Conservation (phyloP, 441 rosid species). For the Populus tomentosa region DNA sequence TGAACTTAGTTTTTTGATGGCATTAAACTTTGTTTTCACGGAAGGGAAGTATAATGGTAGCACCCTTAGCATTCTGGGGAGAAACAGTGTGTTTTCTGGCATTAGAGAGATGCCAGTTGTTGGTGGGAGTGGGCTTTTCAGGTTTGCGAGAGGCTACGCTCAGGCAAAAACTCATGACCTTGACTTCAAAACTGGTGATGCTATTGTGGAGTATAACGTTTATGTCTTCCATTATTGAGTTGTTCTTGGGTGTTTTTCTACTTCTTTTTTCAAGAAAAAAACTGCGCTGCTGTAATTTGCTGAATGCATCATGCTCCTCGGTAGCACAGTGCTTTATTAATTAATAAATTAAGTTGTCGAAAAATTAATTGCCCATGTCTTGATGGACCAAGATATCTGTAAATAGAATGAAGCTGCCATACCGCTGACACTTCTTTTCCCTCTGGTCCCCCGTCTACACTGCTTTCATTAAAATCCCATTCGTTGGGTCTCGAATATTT, state of each 20-base stretch:
- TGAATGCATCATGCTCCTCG: background rate
- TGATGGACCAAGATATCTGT: background rate
- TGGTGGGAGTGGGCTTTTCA: slow-evolving; percentile 62
- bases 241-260: background rate
- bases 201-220: slow-evolving; percentile 58
- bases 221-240: slow-evolving; percentile 56
- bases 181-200: slow-evolving; percentile 36
- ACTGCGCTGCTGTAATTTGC: background rate
- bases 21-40: slow-evolving; percentile 47
- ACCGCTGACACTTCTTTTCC: background rate
- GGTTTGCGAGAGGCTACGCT: slow-evolving; percentile 66
- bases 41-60: slow-evolving; percentile 68
- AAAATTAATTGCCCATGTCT: background rate
- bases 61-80: slow-evolving; percentile 49
- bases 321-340: background rate
- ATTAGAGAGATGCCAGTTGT: slow-evolving; percentile 63
- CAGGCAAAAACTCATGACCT: slow-evolving; percentile 45
- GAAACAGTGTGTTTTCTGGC: slow-evolving; percentile 31
- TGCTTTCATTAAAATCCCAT: background rate
- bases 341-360: background rate
- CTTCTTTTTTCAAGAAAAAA: too few species aligned
- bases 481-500: background rate
- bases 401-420: background rate
- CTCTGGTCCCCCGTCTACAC: background rate
- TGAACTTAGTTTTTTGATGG: slow-evolving; percentile 47